Base-by-base conservation (phyloP, 192 early-diverging fungal species). In the Gamsiella multidivaricata region DNA sequence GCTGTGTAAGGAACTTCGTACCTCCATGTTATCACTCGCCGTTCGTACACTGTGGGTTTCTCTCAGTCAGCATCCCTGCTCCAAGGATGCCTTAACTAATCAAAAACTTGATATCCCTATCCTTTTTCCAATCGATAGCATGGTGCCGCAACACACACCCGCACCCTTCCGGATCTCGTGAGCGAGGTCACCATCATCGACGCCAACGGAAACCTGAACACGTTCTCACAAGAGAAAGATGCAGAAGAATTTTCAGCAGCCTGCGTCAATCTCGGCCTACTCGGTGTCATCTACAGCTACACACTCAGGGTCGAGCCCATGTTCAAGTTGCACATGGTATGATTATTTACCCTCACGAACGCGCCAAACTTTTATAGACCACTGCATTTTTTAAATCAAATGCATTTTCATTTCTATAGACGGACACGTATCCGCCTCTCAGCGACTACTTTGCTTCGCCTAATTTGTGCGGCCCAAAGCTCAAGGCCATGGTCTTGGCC, bases 311-410 rank as follows among this genome's bases (percentile, higher is more conserved):
- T 76, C 32, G 68, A 76, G 42, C 82, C 82, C 29, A 80, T 83
- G 79, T 80, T 75, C 56, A 65, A 78, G 33, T 46, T 83, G 17
- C 36, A 51, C 22, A 83, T 81, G 82, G 80, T 74, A 66, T 36
- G 14, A 18, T 49, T 46, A 32, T 32, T 32, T n/a, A 34, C 42
- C 17, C 15, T 41, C 2, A 36, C n/a, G 14, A n/a, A n/a, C n/a
- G n/a, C n/a, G n/a, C n/a, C n/a, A n/a, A n/a, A n/a, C n/a, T n/a
- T n/a, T n/a, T n/a, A n/a, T n/a, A n/a, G n/a, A n/a, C n/a, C 23
- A 36, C n/a, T 41, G 5, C 20, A 14, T 31, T n/a, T 36, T 17
- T 1, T 5, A 45, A 2, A 37, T 42, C 17, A 33, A 0, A 7
- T 36, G 20, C 11, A 18, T 5, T 53, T 53, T 9, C 54, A 28